Evolutionary conservation across 495 filamentous ascomycete genomes (phyloP), one percentile per base, ranked within the genome.

Genomic region (Lasiosphaeriaceae sp.): DNA sequence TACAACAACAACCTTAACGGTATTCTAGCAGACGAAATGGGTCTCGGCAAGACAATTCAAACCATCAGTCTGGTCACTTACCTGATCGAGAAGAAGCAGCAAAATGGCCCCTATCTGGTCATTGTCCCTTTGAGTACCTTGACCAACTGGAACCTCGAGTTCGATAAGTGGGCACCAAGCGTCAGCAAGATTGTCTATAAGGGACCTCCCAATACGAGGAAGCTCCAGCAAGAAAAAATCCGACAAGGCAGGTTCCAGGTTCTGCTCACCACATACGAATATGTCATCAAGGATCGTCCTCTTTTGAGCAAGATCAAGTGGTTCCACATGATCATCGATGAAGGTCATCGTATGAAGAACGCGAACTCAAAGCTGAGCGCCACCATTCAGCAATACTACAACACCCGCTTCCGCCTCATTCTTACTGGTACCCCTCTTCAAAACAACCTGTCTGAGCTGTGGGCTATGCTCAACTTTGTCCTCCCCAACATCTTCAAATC

Each of bases 1-100:
- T 98, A 97, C 76, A 97, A 97, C 84, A 98, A 98, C 80, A 97
- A 96, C 71, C 83, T 98, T 57, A 97, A 97, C 71, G 94, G 94
- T 81, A 97, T 98, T 61, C 77, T 98, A 58, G 94, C 94, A 50
- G 94, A 98, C 63, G 94, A 98, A 75, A 98, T 98, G 94, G 94
- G 94, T 86, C 90, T 98, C 56, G 94, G 94, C 67, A 98, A 98
- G 76, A 98, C 94, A 0, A 98, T 98, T 60, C 94, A 98, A 76
- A 97, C 95, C 41, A 98, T 98, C 77, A 95, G 90, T 78, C 78
- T 98, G 74, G 86, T 98, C 60, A 97, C 95, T 4, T 90, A 97
- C 69, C 86, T 98, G 57, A 97, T 97, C 61, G 92, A 97, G 76
- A 88, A 82, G 77, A 98, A 98, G 77, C 80, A 87, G 57, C 93